These are phyloP conservation scores for Pichia membranifaciens DNA, from an alignment of 805 yeast species.

Conservation along the genomic window DNA sequence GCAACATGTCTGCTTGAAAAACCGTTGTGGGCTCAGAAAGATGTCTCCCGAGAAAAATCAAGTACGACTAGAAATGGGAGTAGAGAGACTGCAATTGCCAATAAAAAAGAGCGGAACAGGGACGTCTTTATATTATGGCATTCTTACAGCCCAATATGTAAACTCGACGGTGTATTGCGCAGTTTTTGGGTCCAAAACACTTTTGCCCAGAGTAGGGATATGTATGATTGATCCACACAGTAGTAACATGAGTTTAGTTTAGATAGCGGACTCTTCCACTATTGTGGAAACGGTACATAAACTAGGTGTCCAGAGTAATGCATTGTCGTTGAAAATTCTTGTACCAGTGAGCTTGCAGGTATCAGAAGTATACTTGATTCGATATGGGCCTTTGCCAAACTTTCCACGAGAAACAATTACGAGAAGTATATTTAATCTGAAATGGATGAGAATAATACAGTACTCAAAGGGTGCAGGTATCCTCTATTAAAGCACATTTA, in stretches of 20 bases:
- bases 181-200: conserved; percentile 19
- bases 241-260: conserved; percentile 34
- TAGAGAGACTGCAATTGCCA: background rate
- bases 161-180: conserved; percentile 11
- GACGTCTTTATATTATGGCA: conserved; percentile 1
- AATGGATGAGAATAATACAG: conserved; percentile 28
- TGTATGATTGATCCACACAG: conserved; percentile 35
- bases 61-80: too few relatives aligned
- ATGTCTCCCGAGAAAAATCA: background rate
- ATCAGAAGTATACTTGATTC: conserved; percentile 34
- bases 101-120: background rate
- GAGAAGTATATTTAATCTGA: conserved; percentile 32
- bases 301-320: conserved; percentile 24
- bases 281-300: conserved; percentile 40
- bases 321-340: conserved; percentile 31
- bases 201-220: conserved; percentile 32
- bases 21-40: conserved; percentile 8
- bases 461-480: conserved; percentile 34
- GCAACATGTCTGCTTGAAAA: conserved; percentile 4
- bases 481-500: conserved; percentile 33
- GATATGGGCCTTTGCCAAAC: conserved; percentile 25
- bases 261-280: conserved; percentile 40
- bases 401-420: conserved; percentile 15
- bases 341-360: conserved; percentile 28
- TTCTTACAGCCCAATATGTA: conserved; percentile 1